Conservation (phyloP, 2,329 filamentous ascomycete genomes). For the Microdochium nivale region DNA sequence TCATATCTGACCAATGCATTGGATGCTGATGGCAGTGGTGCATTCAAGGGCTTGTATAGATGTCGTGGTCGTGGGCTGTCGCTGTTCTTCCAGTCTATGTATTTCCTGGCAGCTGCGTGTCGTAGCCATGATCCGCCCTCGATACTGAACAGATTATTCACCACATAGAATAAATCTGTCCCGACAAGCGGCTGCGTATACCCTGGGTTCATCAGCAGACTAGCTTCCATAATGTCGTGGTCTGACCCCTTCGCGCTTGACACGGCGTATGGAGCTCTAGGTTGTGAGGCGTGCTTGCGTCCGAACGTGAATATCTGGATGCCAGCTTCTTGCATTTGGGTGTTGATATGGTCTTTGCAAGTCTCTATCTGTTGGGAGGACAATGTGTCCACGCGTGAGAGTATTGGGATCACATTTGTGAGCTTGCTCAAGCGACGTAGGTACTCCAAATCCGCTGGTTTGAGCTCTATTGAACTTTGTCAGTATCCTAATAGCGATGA, state of each 20-base stretch:
- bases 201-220: conserved; percentile 83
- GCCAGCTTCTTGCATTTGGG: conserved; percentile 45
- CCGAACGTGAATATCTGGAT: conserved; percentile 61
- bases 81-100: conserved; percentile 57
- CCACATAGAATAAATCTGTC: conserved; percentile 64
- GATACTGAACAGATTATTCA: conserved; percentile 67
- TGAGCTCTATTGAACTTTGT: conserved; percentile 35
- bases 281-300: conserved; percentile 9
- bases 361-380: conserved; percentile 44
- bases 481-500: neutral
- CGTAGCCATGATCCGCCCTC: conserved; percentile 75
- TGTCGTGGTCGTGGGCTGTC: conserved; percentile 14
- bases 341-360: conserved; percentile 51
- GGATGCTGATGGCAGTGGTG: conserved; percentile 5
- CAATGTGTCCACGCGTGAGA: conserved; percentile 69
- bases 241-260: conserved; percentile 68
- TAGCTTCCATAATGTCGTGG: conserved; percentile 82
- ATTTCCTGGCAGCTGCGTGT: conserved; percentile 75
- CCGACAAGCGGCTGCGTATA: conserved; percentile 73
- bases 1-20: conserved; percentile 2
- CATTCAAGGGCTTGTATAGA: conserved; percentile 26
- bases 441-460: conserved; percentile 60
- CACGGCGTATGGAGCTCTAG: conserved; percentile 56
- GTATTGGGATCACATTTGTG: conserved; percentile 78
- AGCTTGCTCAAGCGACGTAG: conserved; percentile 61